Evolutionary conservation across 768 basidiomycete genomes (phyloP).

Genomic region (Sporobolomyces roseus): DNA sequence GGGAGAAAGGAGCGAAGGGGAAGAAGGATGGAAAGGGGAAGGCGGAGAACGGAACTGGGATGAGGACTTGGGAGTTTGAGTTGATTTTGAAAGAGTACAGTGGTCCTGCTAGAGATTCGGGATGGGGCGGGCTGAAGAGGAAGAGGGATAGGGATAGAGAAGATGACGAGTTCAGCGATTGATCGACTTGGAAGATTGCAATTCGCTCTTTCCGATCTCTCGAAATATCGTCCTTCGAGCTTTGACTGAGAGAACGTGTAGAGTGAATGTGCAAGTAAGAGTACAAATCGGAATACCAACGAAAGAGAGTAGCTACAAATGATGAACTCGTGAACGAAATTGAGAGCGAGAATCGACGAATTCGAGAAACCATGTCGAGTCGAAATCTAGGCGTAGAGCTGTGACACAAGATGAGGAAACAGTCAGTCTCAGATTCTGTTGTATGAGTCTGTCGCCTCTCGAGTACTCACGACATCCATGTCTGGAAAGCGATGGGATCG

Average conservation of each 20-base stretch:
- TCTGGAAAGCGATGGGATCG: no score
- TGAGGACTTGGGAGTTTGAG: slow-evolving; percentile 41
- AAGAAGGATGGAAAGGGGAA: background rate
- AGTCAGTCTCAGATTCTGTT: no score
- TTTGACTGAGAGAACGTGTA: no score
- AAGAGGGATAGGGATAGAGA: slow-evolving; percentile 9
- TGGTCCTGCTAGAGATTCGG: background rate
- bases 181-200: background rate
- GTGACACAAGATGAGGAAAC: background rate
- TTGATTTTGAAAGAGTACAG: slow-evolving; percentile 12
- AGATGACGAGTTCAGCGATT: slow-evolving; percentile 18
- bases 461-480: slow-evolving; percentile 36
- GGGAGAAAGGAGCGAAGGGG: background rate
- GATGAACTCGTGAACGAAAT: no score
- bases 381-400: slow-evolving; percentile 29
- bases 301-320: background rate
- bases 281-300: no score
- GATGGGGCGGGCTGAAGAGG: slow-evolving; percentile 12
- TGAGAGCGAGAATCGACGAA: background rate
- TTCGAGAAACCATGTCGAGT: background rate
- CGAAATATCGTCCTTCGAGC: no score
- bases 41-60: slow-evolving; percentile 2
- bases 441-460: no score
- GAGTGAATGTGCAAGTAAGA: no score
- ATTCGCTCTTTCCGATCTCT: background rate